A percentile compares a stretch with the other conserved stretches of the same genome.
Conservation (phyloP, 2,329 filamentous ascomycete species). For the Zasmidium citrigriseum region DNA sequence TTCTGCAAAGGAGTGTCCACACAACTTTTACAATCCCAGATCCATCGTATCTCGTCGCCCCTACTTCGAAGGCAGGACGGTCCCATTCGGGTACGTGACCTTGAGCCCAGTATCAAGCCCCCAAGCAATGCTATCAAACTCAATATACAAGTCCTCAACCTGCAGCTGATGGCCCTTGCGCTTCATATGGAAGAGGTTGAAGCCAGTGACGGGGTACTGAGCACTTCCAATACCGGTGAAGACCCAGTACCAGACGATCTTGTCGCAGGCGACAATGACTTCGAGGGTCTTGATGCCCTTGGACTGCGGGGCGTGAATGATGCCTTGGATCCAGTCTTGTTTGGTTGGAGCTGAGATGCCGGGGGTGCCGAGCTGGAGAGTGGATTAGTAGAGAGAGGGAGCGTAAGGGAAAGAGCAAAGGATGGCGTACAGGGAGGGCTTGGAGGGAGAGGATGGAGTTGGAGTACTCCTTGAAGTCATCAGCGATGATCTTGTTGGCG, state of each 20-base stretch:
- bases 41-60: no score
- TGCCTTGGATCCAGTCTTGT: conserved; percentile 5
- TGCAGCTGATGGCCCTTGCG: conserved; percentile 8
- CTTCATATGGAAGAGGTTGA: conserved; percentile 6
- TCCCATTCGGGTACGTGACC: conserved; percentile 7
- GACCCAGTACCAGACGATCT: conserved; percentile 19
- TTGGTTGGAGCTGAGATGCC: conserved; percentile 6
- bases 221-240: conserved; percentile 9
- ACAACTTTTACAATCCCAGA: no score
- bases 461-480: conserved; percentile 16
- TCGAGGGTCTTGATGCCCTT: conserved; percentile 13
- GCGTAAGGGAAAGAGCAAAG: not conserved
- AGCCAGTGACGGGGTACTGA: conserved; percentile 13
- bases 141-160: conserved; percentile 1
- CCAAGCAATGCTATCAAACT: conserved; percentile 16
- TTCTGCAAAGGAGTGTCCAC: no score
- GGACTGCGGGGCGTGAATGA: not conserved
- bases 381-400: not conserved
- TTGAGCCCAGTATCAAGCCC: conserved; percentile 7
- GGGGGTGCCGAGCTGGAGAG: conserved; percentile 1
- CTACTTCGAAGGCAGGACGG: not conserved
- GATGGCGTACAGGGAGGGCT: conserved; percentile 3
- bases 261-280: conserved; percentile 11
- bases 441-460: conserved; percentile 17
- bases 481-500: conserved; percentile 13